Base-by-base conservation (phyloP, 1,284 basidiomycete genomes). In the Fomes fomentarius region DNA sequence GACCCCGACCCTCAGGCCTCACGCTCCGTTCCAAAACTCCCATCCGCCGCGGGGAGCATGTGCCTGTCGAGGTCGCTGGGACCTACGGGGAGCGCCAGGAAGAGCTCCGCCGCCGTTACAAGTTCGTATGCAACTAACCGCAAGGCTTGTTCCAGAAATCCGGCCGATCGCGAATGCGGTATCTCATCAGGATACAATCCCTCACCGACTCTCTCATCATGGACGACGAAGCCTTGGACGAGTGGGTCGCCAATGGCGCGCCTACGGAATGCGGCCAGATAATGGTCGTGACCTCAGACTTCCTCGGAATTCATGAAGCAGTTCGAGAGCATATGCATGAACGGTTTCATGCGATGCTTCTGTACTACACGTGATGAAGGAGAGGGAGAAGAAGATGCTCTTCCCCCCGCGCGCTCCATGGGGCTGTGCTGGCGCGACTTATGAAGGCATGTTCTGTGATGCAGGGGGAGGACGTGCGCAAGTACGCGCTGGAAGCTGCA, bases 111-210 rank as follows among this genome's bases (percentile, higher is more conserved):
- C 46, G 54, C 2, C 46, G 49, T 31, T 78, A 72, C 60, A 63
- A 62, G 22, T 79, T 79, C 61, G 54, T 64, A 10, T 80, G 78
- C 58, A 50, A 40, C 10, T 79, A n/a, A n/a, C n/a, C n/a, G 77
- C 62, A 25, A 51, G 1, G 56, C 59, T 21, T 80, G 78, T 50
- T 47, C 58, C 6, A 57, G 64, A 9, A 63, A 63, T 15, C 26
- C 26, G 28, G 21, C 57, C 8, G 22, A 17, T 14, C 14, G 10
- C 3, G 3, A 8, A 43, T 38, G 12, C 37, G 54, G 15, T 15
- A 15, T 5, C 15, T 26, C 24, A 25, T 42, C 24, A n/a, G n/a
- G n/a, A n/a, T 15, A 14, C 35, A n/a, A 37, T 17, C 17, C 14
- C 3, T 15, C 8, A 8, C 15, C 35, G 3, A 8, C 14, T 4